Evolutionary conservation across 257 asterid genomes (phyloP), one percentile per base, ranked within the genome.

Genomic region (Paulownia fortunei): DNA sequence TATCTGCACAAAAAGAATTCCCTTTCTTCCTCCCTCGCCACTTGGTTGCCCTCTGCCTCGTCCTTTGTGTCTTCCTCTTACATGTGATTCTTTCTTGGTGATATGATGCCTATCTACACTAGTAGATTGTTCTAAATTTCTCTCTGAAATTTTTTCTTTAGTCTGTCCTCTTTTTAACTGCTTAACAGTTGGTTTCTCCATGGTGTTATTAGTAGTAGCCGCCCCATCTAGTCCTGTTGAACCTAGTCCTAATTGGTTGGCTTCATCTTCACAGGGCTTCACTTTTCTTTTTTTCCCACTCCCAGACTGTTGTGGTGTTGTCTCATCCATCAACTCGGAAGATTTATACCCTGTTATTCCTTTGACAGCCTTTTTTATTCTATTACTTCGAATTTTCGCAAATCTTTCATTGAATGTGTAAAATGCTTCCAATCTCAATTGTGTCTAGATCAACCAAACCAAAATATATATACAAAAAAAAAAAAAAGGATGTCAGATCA

Each of bases 361-460:
- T 84, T 90, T 93, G 81, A 95, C 88, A 23, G 99, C 98, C 66
- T 90, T 93, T 68, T 86, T 91, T 69, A 95, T 89, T 89, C 99
- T 92, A 87, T 88, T 92, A 30, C 99, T 95, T 54, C 97, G 90
- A 66, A 95, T 93, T 83, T 95, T 95, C 0, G 99, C 99, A 91
- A 95, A 95, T 80, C 89, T 88, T 79, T 95, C 99, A 44, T 92
- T 93, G 91, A 95, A 95, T 51, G 97, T 86, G 84, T 95, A 95
- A 86, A 93, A 95, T 66, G 98, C 97, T 86, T 95, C 99, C 91
- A 95, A 24, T 71, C 99, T 91, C 90, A 95, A 83, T 85, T 95
- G 99, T 9, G 97, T 93, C 99, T 95, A 51, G 27, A 85, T 52
- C 62, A 82, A 82, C 65, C 74, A 79, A 79, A 66, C 49, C 39